Percentiles rank a stretch among this genome's conserved stretches.
phyloP scores from a whole-genome alignment of 2,329 filamentous ascomycete genomes.

The Fusarium subtropicale region DNA sequence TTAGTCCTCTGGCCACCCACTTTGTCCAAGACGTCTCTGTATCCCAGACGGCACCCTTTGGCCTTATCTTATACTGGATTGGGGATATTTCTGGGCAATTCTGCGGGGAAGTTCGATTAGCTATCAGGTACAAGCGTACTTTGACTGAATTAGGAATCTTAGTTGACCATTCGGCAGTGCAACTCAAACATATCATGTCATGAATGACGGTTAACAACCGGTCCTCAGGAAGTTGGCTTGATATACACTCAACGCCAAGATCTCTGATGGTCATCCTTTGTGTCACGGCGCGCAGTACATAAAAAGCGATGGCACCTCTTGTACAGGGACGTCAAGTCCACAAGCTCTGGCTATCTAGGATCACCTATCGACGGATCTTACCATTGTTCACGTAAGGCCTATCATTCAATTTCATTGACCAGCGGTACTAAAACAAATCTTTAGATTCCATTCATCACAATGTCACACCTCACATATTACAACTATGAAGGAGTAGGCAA shows the following conservation, averaged over 20 bases:
- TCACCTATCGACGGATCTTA: neutral
- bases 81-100: constrained; percentile 24
- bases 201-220: neutral
- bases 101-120: neutral
- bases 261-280: neutral
- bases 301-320: constrained; percentile 10
- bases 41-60: neutral
- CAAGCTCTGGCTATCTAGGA: neutral
- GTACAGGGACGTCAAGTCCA: neutral
- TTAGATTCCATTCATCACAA: constrained; percentile 14
- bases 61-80: constrained; percentile 27
- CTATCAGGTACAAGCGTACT: neutral
- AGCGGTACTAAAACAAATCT: neutral
- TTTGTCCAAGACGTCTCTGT: neutral
- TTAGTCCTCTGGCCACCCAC: constrained; percentile 21
- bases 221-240: neutral
- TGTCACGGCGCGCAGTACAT: constrained; percentile 19
- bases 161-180: constrained; percentile 7
- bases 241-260: constrained; percentile 16
- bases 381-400: neutral
- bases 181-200: neutral
- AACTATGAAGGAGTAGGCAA: constrained; percentile 50
- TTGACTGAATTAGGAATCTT: constrained; percentile 20
- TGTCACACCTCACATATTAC: constrained; percentile 51
- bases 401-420: no score